Evolutionary conservation across 768 basidiomycete species (phyloP), one percentile per base, ranked within the genome.

Genomic region (Trametes gibbosa): DNA sequence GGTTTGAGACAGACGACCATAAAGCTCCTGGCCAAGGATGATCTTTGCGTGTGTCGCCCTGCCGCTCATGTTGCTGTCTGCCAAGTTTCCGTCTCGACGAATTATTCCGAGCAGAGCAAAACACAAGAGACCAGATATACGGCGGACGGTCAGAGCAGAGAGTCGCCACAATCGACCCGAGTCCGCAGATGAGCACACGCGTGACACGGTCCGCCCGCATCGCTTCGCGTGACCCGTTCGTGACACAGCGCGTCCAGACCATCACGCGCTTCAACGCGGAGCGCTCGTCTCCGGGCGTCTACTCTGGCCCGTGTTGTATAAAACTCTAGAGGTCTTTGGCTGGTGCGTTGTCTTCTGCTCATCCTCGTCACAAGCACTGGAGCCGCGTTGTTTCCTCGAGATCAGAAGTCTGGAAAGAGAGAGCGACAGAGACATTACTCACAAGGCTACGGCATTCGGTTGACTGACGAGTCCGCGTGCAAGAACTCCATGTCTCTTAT

Each of bases 21-120:
- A 83, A 16, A 94, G 74, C 63, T 89, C 86, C 40, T 82, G 74
- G 7, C 95, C 95, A 3, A 98, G 80, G 56, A 98, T 88, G 13
- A 91, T 87, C 61, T 81, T 76, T 5, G 89, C 87, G 70, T 95
- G 87, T 5, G 76, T 69, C 25, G 76, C 80, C 24, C 88, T 80
- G 10, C 61, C 65, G 32, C 47, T 50, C 58, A 62, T 62, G 12
- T 29, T 50, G 25, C 17, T 52, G 6, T 16, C 12, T n/a, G 39
- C 29, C 6, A 29, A 21, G 8, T 6, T 14, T 10, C 6, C 43
- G 34, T 24, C 13, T 10, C 19, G 7, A n/a, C 32, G 8, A 24
- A 14, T 3, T 9, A 17, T 3, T 3, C 17, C 5, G 39, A 10
- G 13, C 3, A 35, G 25, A 19, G 27, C 23, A 25, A 17, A 39